Conservation (phyloP, 2,329 filamentous ascomycete species). For the Cadophora malorum region DNA sequence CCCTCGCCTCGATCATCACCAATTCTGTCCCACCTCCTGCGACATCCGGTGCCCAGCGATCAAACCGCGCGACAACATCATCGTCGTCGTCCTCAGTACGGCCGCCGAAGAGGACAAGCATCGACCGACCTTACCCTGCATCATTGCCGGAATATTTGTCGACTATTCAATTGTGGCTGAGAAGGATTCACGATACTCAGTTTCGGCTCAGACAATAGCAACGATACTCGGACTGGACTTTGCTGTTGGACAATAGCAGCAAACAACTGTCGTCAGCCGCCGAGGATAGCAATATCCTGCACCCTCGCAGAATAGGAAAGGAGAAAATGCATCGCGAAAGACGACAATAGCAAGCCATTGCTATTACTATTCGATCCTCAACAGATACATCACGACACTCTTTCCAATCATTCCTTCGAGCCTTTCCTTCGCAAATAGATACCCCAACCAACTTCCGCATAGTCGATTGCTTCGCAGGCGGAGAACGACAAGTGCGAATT, state of each 20-base stretch:
- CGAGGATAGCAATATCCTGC: neutral
- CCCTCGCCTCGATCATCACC: conserved; percentile 15
- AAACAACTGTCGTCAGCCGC: neutral
- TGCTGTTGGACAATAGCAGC: conserved; percentile 19
- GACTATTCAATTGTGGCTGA: conserved; percentile 17
- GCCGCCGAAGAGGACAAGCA: conserved; percentile 21
- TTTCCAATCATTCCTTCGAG: conserved; percentile 18
- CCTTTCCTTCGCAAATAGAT: conserved; percentile 11
- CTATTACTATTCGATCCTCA: conserved; percentile 22
- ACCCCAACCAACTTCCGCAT: conserved; percentile 23
- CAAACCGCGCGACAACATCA: conserved; percentile 31
- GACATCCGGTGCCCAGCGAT: conserved; percentile 25
- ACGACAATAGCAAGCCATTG: conserved; percentile 32
- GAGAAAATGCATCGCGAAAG: conserved; percentile 25
- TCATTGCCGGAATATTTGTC: conserved; percentile 1
- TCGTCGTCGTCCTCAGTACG: conserved; percentile 1
- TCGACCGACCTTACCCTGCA: neutral
- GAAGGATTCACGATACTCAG: conserved; percentile 6
- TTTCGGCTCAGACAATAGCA: conserved; percentile 2
- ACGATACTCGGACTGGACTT: conserved; percentile 3
- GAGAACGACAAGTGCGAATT: conserved; percentile 31
- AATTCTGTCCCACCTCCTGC: conserved; percentile 5
- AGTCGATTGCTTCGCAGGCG: conserved; percentile 34
- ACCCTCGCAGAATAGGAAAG: conserved; percentile 1
- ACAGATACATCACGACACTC: conserved; percentile 2